Evolutionary conservation across 148 eudicot species (phyloP).

Genomic region (Drosera capensis): DNA sequence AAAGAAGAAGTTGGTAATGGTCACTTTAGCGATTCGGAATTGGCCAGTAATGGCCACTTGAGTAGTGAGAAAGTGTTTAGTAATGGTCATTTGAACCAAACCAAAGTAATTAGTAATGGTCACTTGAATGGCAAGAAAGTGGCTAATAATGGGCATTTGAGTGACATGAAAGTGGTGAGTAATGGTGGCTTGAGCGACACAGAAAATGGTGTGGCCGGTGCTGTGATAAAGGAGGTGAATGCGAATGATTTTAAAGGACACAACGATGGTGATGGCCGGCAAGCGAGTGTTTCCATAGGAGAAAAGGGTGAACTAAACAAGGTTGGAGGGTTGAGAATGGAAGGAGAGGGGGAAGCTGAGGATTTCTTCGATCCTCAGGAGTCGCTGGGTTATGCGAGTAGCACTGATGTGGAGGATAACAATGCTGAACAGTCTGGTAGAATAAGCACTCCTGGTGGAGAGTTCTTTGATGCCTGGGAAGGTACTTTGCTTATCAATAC

Average conservation of each 20-base stretch:
- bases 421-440: constrained; percentile 26
- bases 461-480: constrained; percentile 93
- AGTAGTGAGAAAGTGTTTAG: too few relatives aligned
- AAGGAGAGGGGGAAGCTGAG: constrained; percentile 18
- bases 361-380: constrained; percentile 68
- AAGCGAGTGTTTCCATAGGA: background rate
- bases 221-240: constrained; percentile 7
- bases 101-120: too few relatives aligned
- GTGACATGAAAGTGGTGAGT: constrained; percentile 13
- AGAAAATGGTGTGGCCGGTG: constrained; percentile 2
- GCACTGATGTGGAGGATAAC: constrained; percentile 24
- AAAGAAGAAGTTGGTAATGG: too few relatives aligned
- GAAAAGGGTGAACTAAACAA: background rate
- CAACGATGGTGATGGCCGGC: constrained; percentile 8
- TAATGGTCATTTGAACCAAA: too few relatives aligned
- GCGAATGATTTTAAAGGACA: constrained; percentile 7
- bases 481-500: constrained; percentile 25
- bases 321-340: background rate
- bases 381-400: constrained; percentile 37
- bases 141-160: constrained; percentile 5
- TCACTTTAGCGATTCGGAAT: too few relatives aligned
- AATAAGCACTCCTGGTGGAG: constrained; percentile 28
- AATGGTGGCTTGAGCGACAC: constrained; percentile 4
- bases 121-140: too few relatives aligned
- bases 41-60: too few relatives aligned